Evolutionary conservation across 176 grass and related monocot genomes (phyloP).

Genomic region (Avena insularis): DNA sequence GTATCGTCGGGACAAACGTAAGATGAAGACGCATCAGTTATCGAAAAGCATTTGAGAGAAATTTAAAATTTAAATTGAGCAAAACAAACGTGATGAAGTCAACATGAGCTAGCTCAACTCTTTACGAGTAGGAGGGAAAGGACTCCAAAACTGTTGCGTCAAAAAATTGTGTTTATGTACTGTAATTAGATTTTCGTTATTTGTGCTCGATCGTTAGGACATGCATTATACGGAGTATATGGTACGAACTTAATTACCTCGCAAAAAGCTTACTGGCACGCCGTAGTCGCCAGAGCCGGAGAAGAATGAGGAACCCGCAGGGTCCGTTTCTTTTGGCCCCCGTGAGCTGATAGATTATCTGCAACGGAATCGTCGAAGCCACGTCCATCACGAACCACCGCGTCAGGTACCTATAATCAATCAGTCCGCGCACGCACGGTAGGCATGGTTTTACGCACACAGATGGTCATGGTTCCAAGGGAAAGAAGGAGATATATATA

Average conservation of each 20-base stretch:
- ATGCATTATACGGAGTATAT: too few relatives aligned
- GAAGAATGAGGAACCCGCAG: constrained; percentile 50
- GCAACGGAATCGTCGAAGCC: constrained; percentile 59
- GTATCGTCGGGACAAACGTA: too few relatives aligned
- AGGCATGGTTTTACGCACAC: neutral
- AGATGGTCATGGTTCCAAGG: neutral
- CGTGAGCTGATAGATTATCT: constrained; percentile 47
- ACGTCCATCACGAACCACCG: constrained; percentile 60
- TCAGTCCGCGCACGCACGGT: neutral
- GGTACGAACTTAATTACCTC: constrained; percentile 27
- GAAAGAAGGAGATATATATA: neutral
- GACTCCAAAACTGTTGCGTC: too few relatives aligned
- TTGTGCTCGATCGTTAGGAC: too few relatives aligned
- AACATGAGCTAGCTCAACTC: too few relatives aligned
- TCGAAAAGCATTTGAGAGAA: too few relatives aligned
- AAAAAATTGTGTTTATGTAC: too few relatives aligned
- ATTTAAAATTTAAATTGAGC: too few relatives aligned
- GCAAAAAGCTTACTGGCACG: constrained; percentile 58
- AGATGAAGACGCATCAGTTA: too few relatives aligned
- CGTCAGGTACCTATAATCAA: constrained; percentile 36
- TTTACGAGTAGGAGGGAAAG: too few relatives aligned
- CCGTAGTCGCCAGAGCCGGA: constrained; percentile 65
- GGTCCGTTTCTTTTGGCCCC: constrained; percentile 29
- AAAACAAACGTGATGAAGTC: too few relatives aligned
- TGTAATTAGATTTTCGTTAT: too few relatives aligned